Base-by-base conservation (phyloP, 2,329 filamentous ascomycete species). In the Cladophialophora yegresii region DNA sequence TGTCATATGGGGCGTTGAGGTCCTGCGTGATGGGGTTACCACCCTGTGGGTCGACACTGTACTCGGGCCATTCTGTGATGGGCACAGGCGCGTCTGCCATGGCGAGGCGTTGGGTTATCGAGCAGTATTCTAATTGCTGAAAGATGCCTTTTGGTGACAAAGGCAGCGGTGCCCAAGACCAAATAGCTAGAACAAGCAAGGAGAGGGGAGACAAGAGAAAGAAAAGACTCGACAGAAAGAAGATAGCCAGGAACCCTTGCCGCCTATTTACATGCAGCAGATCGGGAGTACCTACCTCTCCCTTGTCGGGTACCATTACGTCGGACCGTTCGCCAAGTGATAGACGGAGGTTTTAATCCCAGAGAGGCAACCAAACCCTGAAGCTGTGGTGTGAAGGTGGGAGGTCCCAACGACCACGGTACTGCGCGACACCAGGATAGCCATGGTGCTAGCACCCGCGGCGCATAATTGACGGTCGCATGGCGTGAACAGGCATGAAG, bases 31-130 rank as follows among this genome's bases (percentile, higher is more conserved):
- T 58, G 20, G 63, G 63, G n/a, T 67, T 51, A 32, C 66, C 66
- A 7, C 66, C 66, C 47, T 65, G 63, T 36, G 66, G 66, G 36
- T 63, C 57, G 13, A 51, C 57, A n/a, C 26, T 61, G 63, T 67
- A 67, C 32, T 65, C 63, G 10, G 66, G 66, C 66, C 66, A 67
- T 63, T 67, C 66, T 58, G 59, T 67, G 60, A 67, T 56, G 26
- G 63, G 66, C 1, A 51, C 51, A 7, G 54, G 54, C 30, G 54
- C 32, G 51, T 61, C 58, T 40, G 58, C 49, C 58, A 61, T 61
- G 54, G 36, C 28, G n/a, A 54, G n/a, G 10, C 22, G 28, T 20
- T 1, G 4, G 28, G n/a, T 9, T 20, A 30, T 20, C 4, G 30
- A 54, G 30, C 4, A 54, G n/a, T 20, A 26, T 9, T 33, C 23